Evolutionary conservation across 1,284 basidiomycete species (phyloP).

Genomic region (Farysia itapuensis): DNA sequence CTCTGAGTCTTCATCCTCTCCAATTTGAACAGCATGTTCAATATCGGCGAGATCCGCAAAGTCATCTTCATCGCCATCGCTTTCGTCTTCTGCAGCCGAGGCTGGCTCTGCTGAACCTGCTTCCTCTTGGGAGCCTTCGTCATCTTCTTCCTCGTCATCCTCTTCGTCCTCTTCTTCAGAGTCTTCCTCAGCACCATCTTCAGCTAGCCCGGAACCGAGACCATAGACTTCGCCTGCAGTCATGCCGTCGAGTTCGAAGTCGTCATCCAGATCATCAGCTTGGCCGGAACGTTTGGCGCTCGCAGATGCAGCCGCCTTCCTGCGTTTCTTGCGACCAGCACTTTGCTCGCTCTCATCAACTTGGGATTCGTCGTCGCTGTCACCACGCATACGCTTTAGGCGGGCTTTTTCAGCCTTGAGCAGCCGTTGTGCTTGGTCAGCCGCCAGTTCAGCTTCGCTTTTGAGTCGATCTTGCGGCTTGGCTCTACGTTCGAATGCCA

Average conservation of each 20-base stretch:
- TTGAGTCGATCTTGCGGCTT: slow-evolving; percentile 94
- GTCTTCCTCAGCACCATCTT: slow-evolving; percentile 60
- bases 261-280: slow-evolving; percentile 88
- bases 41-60: slow-evolving; percentile 45
- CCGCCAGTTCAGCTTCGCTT: slow-evolving; percentile 88
- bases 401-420: slow-evolving; percentile 82
- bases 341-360: slow-evolving; percentile 60
- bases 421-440: slow-evolving; percentile 82
- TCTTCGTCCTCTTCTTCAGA: slow-evolving; percentile 55
- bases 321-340: slow-evolving; percentile 41
- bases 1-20: slow-evolving; percentile 51
- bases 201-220: slow-evolving; percentile 47
- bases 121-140: slow-evolving; percentile 22
- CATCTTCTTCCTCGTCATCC: slow-evolving; percentile 58
- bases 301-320: slow-evolving; percentile 46
- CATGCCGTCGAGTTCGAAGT: slow-evolving; percentile 65
- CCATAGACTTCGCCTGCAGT: slow-evolving; percentile 50
- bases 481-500: slow-evolving; percentile 89
- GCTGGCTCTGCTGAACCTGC: no score
- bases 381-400: slow-evolving; percentile 81
- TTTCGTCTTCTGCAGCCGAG: slow-evolving; percentile 60
- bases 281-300: slow-evolving; percentile 64
- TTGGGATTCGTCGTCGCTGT: slow-evolving; percentile 64
- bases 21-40: slow-evolving; percentile 38
- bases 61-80: slow-evolving; percentile 62